These are phyloP conservation scores for Laguncularia racemosa DNA, from an alignment of 345 rosid species.

Conservation along the genomic window DNA sequence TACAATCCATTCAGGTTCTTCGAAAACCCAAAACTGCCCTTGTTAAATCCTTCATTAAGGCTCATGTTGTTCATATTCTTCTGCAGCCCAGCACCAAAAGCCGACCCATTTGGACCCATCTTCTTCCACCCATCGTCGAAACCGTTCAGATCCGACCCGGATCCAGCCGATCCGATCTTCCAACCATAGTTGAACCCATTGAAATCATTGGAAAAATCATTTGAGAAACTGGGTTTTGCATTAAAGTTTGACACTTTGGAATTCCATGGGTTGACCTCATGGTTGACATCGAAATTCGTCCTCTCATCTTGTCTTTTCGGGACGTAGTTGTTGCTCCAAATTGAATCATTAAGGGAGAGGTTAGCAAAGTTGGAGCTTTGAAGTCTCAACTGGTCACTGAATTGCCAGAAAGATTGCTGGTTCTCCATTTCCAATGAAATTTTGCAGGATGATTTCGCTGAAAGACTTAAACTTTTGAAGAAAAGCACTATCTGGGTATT, in stretches of 20 bases:
- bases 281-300: slow-evolving; percentile 55
- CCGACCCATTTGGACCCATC: slow-evolving; percentile 10
- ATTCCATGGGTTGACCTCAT: slow-evolving; percentile 1
- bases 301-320: slow-evolving; percentile 61
- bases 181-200: slow-evolving; percentile 24
- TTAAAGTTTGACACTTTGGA: slow-evolving; percentile 4
- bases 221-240: slow-evolving; percentile 2
- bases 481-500: too few species aligned
- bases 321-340: slow-evolving; percentile 62
- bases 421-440: slow-evolving; percentile 45
- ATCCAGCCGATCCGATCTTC: slow-evolving; percentile 15
- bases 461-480: too few species aligned
- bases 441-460: too few species aligned
- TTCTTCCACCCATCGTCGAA: slow-evolving; percentile 46
- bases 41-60: slow-evolving; percentile 73
- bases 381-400: slow-evolving; percentile 87
- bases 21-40: slow-evolving; percentile 47
- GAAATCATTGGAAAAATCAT: slow-evolving; percentile 2
- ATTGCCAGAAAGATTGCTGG: slow-evolving; percentile 89
- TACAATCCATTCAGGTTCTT: slow-evolving; percentile 17
- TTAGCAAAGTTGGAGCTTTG: slow-evolving; percentile 61
- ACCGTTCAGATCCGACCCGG: slow-evolving; percentile 34
- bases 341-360: slow-evolving; percentile 78
- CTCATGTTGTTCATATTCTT: slow-evolving; percentile 20
- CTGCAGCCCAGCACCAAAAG: slow-evolving; percentile 15